These are phyloP conservation scores for Kodamaea alishanica DNA, from an alignment of 1,139 yeast genomes.

Conservation along the genomic window DNA sequence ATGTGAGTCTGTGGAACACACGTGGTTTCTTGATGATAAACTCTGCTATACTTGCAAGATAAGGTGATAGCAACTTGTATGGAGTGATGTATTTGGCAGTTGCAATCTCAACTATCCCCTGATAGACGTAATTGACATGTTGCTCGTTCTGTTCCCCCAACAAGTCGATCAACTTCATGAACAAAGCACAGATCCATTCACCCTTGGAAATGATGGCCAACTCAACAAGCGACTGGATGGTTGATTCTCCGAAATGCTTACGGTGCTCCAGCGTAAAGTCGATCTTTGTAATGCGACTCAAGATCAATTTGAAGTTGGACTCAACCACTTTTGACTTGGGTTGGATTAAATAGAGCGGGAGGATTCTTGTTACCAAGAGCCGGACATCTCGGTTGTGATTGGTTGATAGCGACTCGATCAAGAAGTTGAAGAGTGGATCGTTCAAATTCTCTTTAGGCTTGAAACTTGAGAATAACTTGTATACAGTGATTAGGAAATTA, in stretches of 20 bases:
- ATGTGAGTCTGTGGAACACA: slow-evolving; percentile 59
- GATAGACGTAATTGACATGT: slow-evolving; percentile 60
- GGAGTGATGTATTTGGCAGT: slow-evolving; percentile 48
- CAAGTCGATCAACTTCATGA: slow-evolving; percentile 56
- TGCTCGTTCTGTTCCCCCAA: slow-evolving; percentile 61
- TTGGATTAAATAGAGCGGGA: slow-evolving; percentile 43
- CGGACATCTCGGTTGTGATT: slow-evolving; percentile 51
- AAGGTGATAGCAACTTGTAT: slow-evolving; percentile 73
- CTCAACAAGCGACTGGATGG: slow-evolving; percentile 58
- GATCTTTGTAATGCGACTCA: slow-evolving; percentile 34
- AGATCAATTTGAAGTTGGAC: slow-evolving; percentile 33
- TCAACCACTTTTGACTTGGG: slow-evolving; percentile 34
- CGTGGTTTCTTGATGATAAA: slow-evolving; percentile 58
- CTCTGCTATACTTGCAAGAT: slow-evolving; percentile 70
- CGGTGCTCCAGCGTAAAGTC: slow-evolving; percentile 25
- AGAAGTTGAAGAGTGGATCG: slow-evolving; percentile 22
- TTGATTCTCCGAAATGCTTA: slow-evolving; percentile 56
- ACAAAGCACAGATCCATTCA: slow-evolving; percentile 57
- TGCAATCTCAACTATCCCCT: slow-evolving; percentile 50
- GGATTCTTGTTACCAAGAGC: slow-evolving; percentile 42
- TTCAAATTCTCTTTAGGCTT: slow-evolving; percentile 11
- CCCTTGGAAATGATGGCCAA: slow-evolving; percentile 57
- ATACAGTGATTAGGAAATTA: slow-evolving; percentile 43
- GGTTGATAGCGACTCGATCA: slow-evolving; percentile 19
- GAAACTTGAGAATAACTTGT: slow-evolving; percentile 46